Evolutionary conservation across 2,329 filamentous ascomycete genomes (phyloP).

Genomic region (Fusarium brachygibbosum): DNA sequence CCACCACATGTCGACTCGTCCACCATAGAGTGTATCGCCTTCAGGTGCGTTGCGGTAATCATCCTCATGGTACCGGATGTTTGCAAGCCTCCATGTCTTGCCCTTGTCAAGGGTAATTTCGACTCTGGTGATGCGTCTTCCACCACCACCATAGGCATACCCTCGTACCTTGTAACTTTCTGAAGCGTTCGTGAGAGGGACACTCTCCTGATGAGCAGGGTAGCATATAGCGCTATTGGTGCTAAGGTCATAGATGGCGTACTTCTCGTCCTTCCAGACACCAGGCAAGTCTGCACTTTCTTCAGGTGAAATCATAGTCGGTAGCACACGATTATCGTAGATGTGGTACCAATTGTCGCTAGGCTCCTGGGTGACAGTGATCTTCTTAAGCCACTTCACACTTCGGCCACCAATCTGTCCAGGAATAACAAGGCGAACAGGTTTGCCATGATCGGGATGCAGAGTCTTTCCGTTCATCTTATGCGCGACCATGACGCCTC

Average conservation of each 20-base stretch:
- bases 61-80: slow-evolving; percentile 88
- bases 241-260: slow-evolving; percentile 93
- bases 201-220: slow-evolving; percentile 80
- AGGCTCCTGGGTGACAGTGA: slow-evolving; percentile 81
- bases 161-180: slow-evolving; percentile 76
- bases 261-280: slow-evolving; percentile 90
- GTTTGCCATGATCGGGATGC: slow-evolving; percentile 86
- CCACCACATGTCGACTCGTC: slow-evolving; percentile 83
- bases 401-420: slow-evolving; percentile 93
- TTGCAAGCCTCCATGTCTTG: slow-evolving; percentile 81
- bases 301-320: slow-evolving; percentile 87
- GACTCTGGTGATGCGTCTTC: slow-evolving; percentile 83
- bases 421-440: slow-evolving; percentile 84
- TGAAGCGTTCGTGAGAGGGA: slow-evolving; percentile 64
- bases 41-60: slow-evolving; percentile 76
- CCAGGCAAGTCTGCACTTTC: slow-evolving; percentile 78
- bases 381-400: slow-evolving; percentile 90
- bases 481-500: slow-evolving; percentile 88
- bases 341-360: slow-evolving; percentile 97
- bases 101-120: slow-evolving; percentile 89
- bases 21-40: slow-evolving; percentile 77
- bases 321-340: slow-evolving; percentile 91
- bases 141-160: slow-evolving; percentile 91
- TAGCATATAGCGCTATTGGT: slow-evolving; percentile 86
- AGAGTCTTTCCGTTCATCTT: slow-evolving; percentile 90